Percentiles rank a stretch among this genome's conserved stretches.
These are phyloP conservation scores for Aphanomyces astaci DNA, from an alignment of 352 stramenopile species.

Conservation along the genomic window DNA sequence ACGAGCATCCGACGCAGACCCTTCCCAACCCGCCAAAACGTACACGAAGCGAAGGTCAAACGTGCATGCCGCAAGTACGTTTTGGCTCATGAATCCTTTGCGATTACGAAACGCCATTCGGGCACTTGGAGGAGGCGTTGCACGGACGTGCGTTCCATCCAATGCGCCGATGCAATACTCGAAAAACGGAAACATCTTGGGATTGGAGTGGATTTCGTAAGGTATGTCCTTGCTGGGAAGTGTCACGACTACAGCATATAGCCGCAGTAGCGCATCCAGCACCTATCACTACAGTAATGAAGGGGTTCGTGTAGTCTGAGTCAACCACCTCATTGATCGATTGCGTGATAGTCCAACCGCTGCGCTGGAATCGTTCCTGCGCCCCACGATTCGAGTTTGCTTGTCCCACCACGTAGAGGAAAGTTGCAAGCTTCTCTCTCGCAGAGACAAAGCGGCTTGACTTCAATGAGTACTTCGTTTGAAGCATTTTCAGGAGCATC, in stretches of 20 bases:
- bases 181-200: background rate
- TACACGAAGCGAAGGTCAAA: slow-evolving; percentile 27
- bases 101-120: slow-evolving; percentile 25
- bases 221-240: background rate
- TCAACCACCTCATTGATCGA: background rate
- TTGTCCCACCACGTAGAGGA: background rate
- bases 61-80: slow-evolving; percentile 27
- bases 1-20: slow-evolving; percentile 18
- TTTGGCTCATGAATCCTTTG: slow-evolving; percentile 23
- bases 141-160: background rate
- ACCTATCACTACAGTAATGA: no score
- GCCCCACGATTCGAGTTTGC: no score
- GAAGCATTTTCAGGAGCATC: no score
- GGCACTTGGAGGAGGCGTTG: background rate
- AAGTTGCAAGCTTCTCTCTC: background rate
- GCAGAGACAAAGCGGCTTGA: no score
- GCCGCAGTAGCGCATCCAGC: background rate
- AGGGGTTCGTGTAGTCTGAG: no score
- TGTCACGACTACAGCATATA: background rate
- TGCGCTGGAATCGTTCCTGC: no score
- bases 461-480: no score
- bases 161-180: background rate
- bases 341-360: background rate
- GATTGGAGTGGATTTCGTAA: background rate
- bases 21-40: slow-evolving; percentile 28